Evolutionary conservation across 176 grass and related monocot species (phyloP), one percentile per base, ranked within the genome.

Genomic region (Phoenix roebelenii): DNA sequence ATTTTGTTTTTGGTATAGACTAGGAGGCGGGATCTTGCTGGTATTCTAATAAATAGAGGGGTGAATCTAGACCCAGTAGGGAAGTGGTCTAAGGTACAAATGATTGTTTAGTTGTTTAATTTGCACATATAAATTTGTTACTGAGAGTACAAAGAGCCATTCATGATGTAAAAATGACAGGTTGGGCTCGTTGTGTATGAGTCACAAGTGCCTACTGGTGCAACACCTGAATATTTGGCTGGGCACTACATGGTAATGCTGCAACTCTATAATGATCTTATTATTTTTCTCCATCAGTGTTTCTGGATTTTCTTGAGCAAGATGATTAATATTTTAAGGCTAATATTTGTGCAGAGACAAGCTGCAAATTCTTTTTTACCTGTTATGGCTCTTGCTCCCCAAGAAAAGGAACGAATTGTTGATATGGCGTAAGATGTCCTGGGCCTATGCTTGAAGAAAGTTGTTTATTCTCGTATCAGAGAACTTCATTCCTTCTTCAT

Each of bases 221-320:
- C 94, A 22, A 98, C 94, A 22, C 85, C 85, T 63, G 94, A 98
- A 80, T 98, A 98, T 77, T 93, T 98, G 82, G 94, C 94, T 49
- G 94, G 94, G 25, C 94, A 98, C 70, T 98, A 98, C 52, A 89
- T 98, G 70, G 94, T 98, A 52, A 16, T 39, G 65, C 68, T 12
- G 52, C 18, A 18, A 56, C 24, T 48, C 48, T n/a, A 2, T 26
- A 65, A 49, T 76, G n/a, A 18, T 71, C 54, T 32, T 67, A 49
- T 59, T 58, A n/a, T 60, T 5, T 15, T 65, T 9, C 54, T 12
- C 56, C 7, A 44, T 44, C 10, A 14, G 10, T 3, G 10, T 44
- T 44, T 44, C 35, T 44, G 35, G 9, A 44, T 44, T 44, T 44
- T 12, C 10, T 12, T 14, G 10, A 12, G 35, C 0, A 3, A 44